phyloP scores from a whole-genome alignment of 106 monocot genomes.

The Xerophyta viscosa region DNA sequence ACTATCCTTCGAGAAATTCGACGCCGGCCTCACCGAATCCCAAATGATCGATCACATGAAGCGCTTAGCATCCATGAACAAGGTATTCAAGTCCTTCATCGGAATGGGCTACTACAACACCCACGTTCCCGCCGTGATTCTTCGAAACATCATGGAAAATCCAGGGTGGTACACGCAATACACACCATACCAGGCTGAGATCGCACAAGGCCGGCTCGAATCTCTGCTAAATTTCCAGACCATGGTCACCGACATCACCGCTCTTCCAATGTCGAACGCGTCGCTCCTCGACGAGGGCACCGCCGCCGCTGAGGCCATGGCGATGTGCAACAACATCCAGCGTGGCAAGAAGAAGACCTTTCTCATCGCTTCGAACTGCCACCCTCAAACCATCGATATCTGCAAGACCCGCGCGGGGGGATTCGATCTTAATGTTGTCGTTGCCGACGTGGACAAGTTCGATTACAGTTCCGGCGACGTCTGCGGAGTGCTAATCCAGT shows the following conservation, averaged over 20 bases:
- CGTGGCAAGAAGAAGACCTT: constrained; percentile 81
- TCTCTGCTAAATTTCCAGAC: constrained; percentile 97
- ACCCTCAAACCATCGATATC: constrained; percentile 87
- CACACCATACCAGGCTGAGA: constrained; percentile 99
- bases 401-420: constrained; percentile 80
- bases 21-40: constrained; percentile 75
- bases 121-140: constrained; percentile 80
- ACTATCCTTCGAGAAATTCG: constrained; percentile 63
- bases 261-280: constrained; percentile 94
- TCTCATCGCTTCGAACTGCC: constrained; percentile 82
- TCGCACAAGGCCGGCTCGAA: constrained; percentile 93
- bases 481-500: constrained; percentile 91
- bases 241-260: constrained; percentile 85
- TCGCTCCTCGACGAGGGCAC: constrained; percentile 96
- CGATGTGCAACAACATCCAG: constrained; percentile 96
- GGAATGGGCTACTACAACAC: constrained; percentile 98
- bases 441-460: constrained; percentile 53
- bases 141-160: constrained; percentile 97
- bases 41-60: constrained; percentile 91
- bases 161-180: constrained; percentile 99
- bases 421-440: constrained; percentile 72
- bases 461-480: constrained; percentile 71
- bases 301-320: constrained; percentile 99
- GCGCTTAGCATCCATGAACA: constrained; percentile 71
- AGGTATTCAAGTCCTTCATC: constrained; percentile 77